Base-by-base conservation (phyloP, 2,329 filamentous ascomycete species). In the Trichoderma arundinaceum region DNA sequence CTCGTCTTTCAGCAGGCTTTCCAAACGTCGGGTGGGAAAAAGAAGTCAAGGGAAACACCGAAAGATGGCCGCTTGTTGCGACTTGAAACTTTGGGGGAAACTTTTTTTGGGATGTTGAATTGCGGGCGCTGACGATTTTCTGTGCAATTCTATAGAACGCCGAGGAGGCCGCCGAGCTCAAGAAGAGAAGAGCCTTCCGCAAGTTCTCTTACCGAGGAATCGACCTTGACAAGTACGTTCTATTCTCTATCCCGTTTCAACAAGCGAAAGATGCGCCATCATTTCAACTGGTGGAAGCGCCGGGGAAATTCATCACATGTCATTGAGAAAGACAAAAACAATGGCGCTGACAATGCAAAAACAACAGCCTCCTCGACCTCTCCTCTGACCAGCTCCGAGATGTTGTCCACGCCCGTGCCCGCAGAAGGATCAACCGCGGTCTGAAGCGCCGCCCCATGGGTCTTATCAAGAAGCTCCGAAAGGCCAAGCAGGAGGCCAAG, bases 361-460 rank as follows among this genome's bases (percentile, higher is more conserved):
- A 13, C 19, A 38, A 77, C 79, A 97, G 94, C 86, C 94, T 99
- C 82, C 92, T 99, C 80, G 95, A 99, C 84, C 94, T 99, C 81
- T 92, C 90, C 80, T 97, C 94, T 79, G 95, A 98, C 83, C 92
- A 98, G 86, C 93, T 99, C 83, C 94, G 95, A 80, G 94, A 97
- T 91, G 92, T 99, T 82, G 94, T 99, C 79, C 95, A 99, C 88
- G 95, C 95, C 79, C 95, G 95, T 82, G 95, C 95, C 81, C 94
- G 95, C 81, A 90, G 95, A 83, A 90, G 96, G 82, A 98, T 99
- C 91, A 98, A 98, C 91, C 94, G 95, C 76, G 95, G 95, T 79
- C 91, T 99, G 78, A 99, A 98, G 92, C 94, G 95, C 87, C 96
- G 96, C 88, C 95, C 95, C 78, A 98, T 99, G 95, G 95, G 95